Base-by-base conservation (phyloP, 2,329 filamentous ascomycete genomes). In the Colletotrichum orbiculare region DNA sequence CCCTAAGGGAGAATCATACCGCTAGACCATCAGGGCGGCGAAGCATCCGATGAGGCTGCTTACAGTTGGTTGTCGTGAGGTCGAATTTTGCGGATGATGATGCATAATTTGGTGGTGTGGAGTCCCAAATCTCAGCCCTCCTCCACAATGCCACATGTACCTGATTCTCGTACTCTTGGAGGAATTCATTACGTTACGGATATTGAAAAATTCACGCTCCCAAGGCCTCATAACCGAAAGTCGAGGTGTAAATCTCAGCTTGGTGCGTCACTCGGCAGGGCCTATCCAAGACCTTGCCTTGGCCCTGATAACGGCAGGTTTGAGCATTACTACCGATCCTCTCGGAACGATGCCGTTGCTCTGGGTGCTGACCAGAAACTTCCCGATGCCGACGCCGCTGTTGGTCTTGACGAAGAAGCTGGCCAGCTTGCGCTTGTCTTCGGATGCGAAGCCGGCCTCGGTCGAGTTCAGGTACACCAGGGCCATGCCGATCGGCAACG, bases 401-500 rank as follows among this genome's bases (percentile, higher is more conserved):
- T 47, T 54, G 8, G 59, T 54, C 17, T 39, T 55, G 7, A 42
- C 53, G 8, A 68, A 67, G 48, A 58, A 68, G 37, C 58, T n/a
- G 1, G 42, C 11, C 12, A 67, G 25, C 55, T 68, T 69, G 34
- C 13, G 34, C 17, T 60, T 63, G 8, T 61, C 53, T 39, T 53
- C 49, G 2, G 55, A 65, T 34, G 52, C 49, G 49, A 45, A 50
- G 4, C 60, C 59, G 33, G 64, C 56, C 10, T 60, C 61, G 13
- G 33, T 55, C 35, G 67, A 55, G 39, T 64, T 60, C 11, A 70
- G 57, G 43, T 69, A 69, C 1, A 58, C 54, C 11, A 69, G 33
- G 2, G 67, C 52, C 48, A 68, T 66, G 54, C 66, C 63, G 1
- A 67, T 59, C 15, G 69, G 67, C 8, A 69, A 60, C 9, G 68